Conservation (phyloP, 176 grass and related monocot species). For the Oropetium thomaeum region DNA sequence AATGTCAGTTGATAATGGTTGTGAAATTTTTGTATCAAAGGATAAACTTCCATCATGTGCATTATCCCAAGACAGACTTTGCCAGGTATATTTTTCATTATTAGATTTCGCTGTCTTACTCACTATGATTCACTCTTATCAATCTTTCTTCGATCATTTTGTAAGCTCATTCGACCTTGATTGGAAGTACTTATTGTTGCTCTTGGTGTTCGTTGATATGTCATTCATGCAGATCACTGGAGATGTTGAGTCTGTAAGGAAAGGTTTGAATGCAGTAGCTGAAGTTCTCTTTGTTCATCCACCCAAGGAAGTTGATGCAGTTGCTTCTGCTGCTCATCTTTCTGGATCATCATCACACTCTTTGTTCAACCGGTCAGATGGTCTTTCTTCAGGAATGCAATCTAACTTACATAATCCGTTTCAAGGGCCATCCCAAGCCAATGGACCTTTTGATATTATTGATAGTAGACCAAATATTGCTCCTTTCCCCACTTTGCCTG, state of each 20-base stretch:
- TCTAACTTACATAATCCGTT: conserved; percentile 44
- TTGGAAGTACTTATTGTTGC: neutral
- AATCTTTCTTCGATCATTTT: conserved; percentile 22
- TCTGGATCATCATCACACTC: conserved; percentile 50
- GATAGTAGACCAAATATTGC: conserved; percentile 45
- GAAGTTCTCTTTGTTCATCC: conserved; percentile 66
- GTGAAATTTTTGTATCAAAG: conserved; percentile 73
- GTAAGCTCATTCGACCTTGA: conserved; percentile 11
- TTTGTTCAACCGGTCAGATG: conserved; percentile 42
- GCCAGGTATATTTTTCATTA: conserved; percentile 58
- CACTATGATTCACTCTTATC: conserved; percentile 2
- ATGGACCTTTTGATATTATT: conserved; percentile 36
- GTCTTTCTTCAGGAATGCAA: conserved; percentile 55
- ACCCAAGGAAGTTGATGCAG: conserved; percentile 49
- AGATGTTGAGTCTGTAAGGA: conserved; percentile 65
- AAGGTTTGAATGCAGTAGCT: conserved; percentile 64
- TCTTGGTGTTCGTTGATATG: conserved; percentile 25
- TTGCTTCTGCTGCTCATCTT: conserved; percentile 28
- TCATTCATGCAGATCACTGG: conserved; percentile 68
- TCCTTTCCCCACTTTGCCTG: conserved; percentile 50
- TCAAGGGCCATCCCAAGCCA: conserved; percentile 54
- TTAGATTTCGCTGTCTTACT: conserved; percentile 9
- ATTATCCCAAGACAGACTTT: conserved; percentile 62
- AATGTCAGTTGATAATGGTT: conserved; percentile 71
- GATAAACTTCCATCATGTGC: conserved; percentile 80